phyloP scores from a whole-genome alignment of 1,284 basidiomycete genomes.

The Fomitopsis palustris region DNA sequence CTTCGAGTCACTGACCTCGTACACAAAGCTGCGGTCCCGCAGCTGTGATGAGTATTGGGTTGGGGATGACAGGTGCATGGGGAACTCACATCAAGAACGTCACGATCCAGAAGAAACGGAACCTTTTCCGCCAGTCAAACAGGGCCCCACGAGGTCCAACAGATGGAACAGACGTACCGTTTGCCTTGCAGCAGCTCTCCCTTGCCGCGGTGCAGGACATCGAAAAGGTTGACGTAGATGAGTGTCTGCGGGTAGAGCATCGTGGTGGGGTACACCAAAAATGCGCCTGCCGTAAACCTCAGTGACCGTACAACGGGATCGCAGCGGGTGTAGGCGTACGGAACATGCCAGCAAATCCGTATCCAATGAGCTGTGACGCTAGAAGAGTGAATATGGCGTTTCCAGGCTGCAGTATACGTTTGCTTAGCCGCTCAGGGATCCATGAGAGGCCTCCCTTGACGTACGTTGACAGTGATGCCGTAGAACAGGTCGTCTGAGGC shows the following conservation, averaged over 20 bases:
- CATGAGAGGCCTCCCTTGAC: no score
- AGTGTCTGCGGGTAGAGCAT: constrained; percentile 26
- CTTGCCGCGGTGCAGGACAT: constrained; percentile 51
- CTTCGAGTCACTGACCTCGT: constrained; percentile 5
- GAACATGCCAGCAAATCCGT: constrained; percentile 21
- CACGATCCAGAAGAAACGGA: constrained; percentile 49
- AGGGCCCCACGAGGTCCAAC: background rate
- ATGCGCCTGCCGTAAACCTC: constrained; percentile 15
- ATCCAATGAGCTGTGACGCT: constrained; percentile 29
- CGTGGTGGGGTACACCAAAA: constrained; percentile 35
- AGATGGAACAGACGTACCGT: constrained; percentile 24
- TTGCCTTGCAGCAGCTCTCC: constrained; percentile 42
- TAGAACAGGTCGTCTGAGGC: constrained; percentile 34
- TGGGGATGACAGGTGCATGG: background rate
- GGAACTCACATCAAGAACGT: constrained; percentile 39
- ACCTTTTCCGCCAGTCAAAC: background rate
- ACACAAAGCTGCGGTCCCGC: constrained; percentile 4
- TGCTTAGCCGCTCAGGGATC: no score
- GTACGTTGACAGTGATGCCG: constrained; percentile 30
- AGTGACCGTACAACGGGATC: no score
- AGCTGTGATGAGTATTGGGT: background rate
- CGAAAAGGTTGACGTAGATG: constrained; percentile 50
- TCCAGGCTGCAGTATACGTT: constrained; percentile 17
- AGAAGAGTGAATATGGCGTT: constrained; percentile 34
- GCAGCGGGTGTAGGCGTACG: background rate